Evolutionary conservation across 441 rosid species (phyloP).

Genomic region (Gossypium lobatum): DNA sequence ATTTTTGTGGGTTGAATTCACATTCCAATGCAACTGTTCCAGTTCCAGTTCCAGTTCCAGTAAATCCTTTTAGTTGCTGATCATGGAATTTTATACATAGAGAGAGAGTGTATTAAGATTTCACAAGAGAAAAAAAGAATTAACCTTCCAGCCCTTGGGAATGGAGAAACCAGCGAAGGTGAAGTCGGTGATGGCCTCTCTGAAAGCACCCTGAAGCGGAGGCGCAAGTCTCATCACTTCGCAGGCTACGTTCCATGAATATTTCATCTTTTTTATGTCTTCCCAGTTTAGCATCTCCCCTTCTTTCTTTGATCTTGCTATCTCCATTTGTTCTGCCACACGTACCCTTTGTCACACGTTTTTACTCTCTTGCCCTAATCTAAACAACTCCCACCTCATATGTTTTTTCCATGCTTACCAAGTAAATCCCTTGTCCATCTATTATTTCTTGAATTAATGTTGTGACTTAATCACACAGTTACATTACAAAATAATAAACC

Average conservation of each 20-base stretch:
- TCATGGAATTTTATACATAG: no score
- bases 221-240: conserved; percentile 1
- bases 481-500: no score
- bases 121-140: not conserved
- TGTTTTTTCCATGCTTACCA: no score
- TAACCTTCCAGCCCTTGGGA: conserved; percentile 1
- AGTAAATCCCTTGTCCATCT: no score
- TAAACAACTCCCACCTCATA: no score
- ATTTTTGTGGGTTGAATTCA: not conserved
- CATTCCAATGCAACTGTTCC: not conserved
- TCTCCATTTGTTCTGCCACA: not conserved
- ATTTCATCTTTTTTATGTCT: not conserved
- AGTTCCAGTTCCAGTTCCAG: not conserved
- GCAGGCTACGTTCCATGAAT: not conserved
- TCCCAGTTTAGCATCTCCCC: not conserved
- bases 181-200: not conserved
- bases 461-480: no score
- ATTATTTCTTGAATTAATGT: no score
- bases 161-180: not conserved
- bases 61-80: not conserved
- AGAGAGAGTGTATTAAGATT: not conserved
- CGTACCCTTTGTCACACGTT: not conserved
- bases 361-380: no score
- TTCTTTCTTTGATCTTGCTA: not conserved
- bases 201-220: conserved; percentile 1